These are phyloP conservation scores for Diaporthe eres DNA, from an alignment of 2,329 filamentous ascomycete genomes.

Conservation along the genomic window DNA sequence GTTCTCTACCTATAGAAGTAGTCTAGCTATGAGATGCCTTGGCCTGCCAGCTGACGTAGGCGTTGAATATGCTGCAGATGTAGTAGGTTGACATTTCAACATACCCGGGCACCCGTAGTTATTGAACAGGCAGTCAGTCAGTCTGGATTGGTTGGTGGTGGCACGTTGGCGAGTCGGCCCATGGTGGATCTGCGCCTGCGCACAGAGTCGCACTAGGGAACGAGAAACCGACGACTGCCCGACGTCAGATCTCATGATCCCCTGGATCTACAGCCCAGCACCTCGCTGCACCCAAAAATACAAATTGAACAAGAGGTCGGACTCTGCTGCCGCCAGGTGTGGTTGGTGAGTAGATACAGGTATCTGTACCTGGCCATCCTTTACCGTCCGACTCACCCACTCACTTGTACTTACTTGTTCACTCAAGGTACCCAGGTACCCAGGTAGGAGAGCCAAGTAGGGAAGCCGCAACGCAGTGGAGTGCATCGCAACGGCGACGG, in stretches of 20 bases:
- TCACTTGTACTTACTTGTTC: not conserved
- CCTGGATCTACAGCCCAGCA: slow-evolving; percentile 22
- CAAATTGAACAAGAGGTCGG: not conserved
- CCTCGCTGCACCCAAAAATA: not conserved
- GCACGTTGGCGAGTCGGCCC: not conserved
- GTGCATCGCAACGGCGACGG: not conserved
- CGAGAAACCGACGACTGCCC: slow-evolving; percentile 13
- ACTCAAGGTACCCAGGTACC: not conserved
- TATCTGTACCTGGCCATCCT: not conserved
- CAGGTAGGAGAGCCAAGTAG: not conserved
- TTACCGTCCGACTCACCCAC: not conserved
- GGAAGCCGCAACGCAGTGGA: not conserved
- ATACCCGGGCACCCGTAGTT: too few relatives aligned
- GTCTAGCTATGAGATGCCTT: not conserved
- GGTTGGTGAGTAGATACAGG: not conserved
- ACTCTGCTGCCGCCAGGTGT: too few relatives aligned
- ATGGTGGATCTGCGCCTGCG: slow-evolving; percentile 10
- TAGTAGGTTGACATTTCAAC: not conserved
- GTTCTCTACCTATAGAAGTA: too few relatives aligned
- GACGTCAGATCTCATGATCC: slow-evolving; percentile 36
- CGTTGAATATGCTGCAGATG: not conserved
- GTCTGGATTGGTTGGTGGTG: not conserved
- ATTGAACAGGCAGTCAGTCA: not conserved
- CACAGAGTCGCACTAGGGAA: slow-evolving; percentile 13
- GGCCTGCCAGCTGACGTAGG: not conserved